A percentile compares a stretch with the other conserved stretches of the same genome.
Evolutionary conservation across 2,329 filamentous ascomycete genomes (phyloP).

Genomic region (Aspergillus carbonarius): DNA sequence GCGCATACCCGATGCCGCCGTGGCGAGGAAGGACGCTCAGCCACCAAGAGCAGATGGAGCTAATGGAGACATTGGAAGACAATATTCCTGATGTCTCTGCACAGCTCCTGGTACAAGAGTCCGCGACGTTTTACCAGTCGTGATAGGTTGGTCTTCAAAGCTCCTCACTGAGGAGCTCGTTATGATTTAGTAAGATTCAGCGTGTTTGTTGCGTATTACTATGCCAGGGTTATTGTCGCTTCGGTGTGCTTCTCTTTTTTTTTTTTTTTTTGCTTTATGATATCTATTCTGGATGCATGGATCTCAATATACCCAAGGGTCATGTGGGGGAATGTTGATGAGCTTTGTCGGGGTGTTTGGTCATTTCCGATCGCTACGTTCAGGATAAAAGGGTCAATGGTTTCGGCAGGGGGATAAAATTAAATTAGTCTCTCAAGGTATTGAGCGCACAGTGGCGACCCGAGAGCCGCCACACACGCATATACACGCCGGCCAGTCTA

Average conservation of each 20-base stretch:
- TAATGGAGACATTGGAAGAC: constrained; percentile 74
- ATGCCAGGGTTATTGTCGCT: background rate
- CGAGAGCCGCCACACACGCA: background rate
- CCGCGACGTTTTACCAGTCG: constrained; percentile 43
- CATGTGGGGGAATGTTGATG: constrained; percentile 6
- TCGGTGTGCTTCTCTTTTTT: background rate
- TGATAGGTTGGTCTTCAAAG: constrained; percentile 12
- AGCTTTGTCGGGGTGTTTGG: constrained; percentile 9
- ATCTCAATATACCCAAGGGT: constrained; percentile 12
- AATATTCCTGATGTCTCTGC: constrained; percentile 51
- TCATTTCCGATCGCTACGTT: background rate
- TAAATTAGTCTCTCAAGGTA: background rate
- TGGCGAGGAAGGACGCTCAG: constrained; percentile 67
- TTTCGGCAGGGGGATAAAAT: background rate
- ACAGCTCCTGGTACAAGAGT: constrained; percentile 39
- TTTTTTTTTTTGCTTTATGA: background rate
- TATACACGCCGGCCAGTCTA: background rate
- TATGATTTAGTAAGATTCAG: background rate
- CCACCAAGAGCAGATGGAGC: constrained; percentile 76
- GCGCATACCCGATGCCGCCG: constrained; percentile 46
- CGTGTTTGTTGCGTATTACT: background rate
- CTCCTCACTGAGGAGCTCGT: background rate
- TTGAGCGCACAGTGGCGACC: background rate
- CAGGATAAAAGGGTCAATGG: background rate
- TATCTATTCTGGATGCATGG: constrained; percentile 3